phyloP scores from a whole-genome alignment of 163 green algal genomes.

The Scenedesmus sp. region DNA sequence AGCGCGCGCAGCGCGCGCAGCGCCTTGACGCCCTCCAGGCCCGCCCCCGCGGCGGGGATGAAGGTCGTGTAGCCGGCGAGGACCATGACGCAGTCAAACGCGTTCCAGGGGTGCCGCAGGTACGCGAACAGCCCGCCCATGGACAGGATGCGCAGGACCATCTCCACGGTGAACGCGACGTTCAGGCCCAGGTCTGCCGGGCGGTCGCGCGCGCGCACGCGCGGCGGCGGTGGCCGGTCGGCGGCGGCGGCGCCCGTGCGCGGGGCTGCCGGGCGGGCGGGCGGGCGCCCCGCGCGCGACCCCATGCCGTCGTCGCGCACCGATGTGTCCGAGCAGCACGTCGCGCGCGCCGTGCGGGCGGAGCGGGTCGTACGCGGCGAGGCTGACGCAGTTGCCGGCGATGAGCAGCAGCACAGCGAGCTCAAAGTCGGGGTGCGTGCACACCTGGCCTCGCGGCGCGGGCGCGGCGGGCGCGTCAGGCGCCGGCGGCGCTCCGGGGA shows the following conservation, averaged over 20 bases:
- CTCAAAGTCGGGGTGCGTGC: slow-evolving; percentile 54
- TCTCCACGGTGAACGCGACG: slow-evolving; percentile 77
- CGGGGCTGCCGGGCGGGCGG: neutral
- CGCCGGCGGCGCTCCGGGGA: neutral
- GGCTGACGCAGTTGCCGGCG: slow-evolving; percentile 80
- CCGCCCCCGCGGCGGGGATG: slow-evolving; percentile 56
- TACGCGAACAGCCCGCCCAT: slow-evolving; percentile 65
- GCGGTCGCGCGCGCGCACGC: no score
- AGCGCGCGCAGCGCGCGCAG: slow-evolving; percentile 77
- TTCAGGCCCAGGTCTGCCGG: slow-evolving; percentile 76
- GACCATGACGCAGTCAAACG: slow-evolving; percentile 81
- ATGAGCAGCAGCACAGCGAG: slow-evolving; percentile 73
- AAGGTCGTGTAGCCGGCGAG: slow-evolving; percentile 76
- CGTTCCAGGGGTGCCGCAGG: slow-evolving; percentile 79
- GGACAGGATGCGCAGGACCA: slow-evolving; percentile 69
- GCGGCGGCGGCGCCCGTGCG: no score
- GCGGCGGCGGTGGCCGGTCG: no score
- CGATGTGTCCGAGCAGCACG: slow-evolving; percentile 47
- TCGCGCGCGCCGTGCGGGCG: slow-evolving; percentile 54
- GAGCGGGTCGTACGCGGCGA: slow-evolving; percentile 73
- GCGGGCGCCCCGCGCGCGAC: neutral
- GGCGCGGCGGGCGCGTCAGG: neutral
- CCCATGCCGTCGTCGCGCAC: slow-evolving; percentile 25
- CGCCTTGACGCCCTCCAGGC: slow-evolving; percentile 61
- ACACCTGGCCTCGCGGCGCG: slow-evolving; percentile 45